Evolutionary conservation across 1,139 yeast species (phyloP), one percentile per base, ranked within the genome.

Genomic region (Tardiomyces blankii): DNA sequence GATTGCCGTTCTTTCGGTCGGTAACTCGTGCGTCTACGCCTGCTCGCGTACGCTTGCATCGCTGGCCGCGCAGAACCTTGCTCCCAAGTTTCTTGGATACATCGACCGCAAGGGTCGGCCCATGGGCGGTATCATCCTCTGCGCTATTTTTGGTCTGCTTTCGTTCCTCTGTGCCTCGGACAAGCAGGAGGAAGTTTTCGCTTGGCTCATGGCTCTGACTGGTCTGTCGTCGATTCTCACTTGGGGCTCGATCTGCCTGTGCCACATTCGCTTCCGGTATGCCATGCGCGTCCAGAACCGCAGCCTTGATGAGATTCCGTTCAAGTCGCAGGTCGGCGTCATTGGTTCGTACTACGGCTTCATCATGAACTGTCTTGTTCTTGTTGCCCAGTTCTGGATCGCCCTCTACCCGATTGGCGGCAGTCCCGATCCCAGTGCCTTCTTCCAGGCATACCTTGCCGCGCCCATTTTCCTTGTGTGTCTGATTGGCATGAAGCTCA

Each of bases 211-310:
- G 62, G 84, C 94, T 27, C 69, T 86, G 46, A 82, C 93, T 21
- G 93, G 93, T 48, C 74, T 84, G 51, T 80, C 89, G 45, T 80
- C 93, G 1, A 70, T 85, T 48, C 83, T 84, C 63, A 82, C 91
- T 12, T 85, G 93, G 93, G 78, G 78, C 40, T 77, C 87, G 35
- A 83, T 86, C 55, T 79, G 82, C 61, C 59, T 81, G 46, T 80
- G 87, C 55, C 93, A 81, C 56, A 68, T 85, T 51, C 75, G 93
- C 62, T 84, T 86, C 66, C 80, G 95, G 72, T 64, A 71, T 48
- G 95, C 93, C 2, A 71, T 86, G 69, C 62, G 63, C 32, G 74
- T 60, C n/a, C 82, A 81, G 65, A 83, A 83, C 47, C 74, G 82
- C 64, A 67, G 72, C 40, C 65, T 77, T 27, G 72, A 70, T 45